Conservation (phyloP, 225 moss, liverwort and hornwort species). For the Pseudisothecium myosuroides region DNA sequence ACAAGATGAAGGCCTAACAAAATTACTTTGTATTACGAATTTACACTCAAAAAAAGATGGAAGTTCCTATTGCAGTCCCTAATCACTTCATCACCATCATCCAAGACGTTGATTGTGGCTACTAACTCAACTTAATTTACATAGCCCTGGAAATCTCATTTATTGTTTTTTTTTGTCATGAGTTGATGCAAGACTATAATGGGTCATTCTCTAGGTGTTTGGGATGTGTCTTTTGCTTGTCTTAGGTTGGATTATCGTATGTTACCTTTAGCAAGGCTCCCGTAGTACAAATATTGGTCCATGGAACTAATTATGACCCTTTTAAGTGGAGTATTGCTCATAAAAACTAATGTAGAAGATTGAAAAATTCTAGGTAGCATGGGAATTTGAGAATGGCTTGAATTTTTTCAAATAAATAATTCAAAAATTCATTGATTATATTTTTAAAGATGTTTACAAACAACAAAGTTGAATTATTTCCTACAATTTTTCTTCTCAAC, state of each 20-base stretch:
- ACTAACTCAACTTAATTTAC: background rate
- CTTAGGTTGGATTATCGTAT: rapidly evolving
- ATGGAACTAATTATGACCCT: rapidly evolving
- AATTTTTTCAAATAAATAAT: background rate
- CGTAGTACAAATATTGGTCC: background rate
- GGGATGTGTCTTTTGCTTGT: rapidly evolving
- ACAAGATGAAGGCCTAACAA: background rate
- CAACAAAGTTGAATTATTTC: background rate
- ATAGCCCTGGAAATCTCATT: background rate
- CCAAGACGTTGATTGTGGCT: background rate
- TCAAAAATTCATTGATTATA: background rate
- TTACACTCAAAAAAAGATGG: no score
- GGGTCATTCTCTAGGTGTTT: background rate
- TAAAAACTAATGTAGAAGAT: background rate
- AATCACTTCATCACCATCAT: background rate
- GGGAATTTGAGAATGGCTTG: background rate
- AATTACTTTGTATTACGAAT: rapidly evolving
- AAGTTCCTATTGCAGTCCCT: background rate
- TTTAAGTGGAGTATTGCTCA: background rate
- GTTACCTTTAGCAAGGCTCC: rapidly evolving
- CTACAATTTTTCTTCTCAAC: background rate
- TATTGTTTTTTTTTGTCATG: background rate
- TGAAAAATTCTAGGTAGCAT: background rate
- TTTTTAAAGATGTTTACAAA: background rate
- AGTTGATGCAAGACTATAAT: background rate